Evolutionary conservation across 768 basidiomycete genomes (phyloP), one percentile per base, ranked within the genome.

Genomic region (Collybia sordida): DNA sequence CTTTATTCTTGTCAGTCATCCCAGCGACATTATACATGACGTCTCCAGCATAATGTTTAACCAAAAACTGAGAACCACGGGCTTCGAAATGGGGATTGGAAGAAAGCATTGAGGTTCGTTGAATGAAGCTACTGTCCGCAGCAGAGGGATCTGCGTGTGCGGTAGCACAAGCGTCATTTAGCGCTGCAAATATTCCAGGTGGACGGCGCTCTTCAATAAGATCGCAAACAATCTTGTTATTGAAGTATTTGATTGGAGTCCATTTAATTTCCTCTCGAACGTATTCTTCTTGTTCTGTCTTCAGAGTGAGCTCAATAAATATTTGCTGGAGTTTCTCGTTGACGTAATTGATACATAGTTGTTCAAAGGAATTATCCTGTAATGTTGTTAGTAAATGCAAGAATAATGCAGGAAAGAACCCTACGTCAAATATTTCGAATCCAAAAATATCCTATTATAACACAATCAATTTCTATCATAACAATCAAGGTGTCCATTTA

Each of bases 1-100:
- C 97, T 78, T 99, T 99, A 77, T 99, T 99, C 80, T 99, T 99
- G 71, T 99, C 97, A 14, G 97, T 98, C 96, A 99, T 99, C 2
- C 97, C 97, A 6, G 88, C 66, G 11, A 98, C 86, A 54, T 95
- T 97, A 73, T 99, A 99, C 83, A 93, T 90, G 54, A 99, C 97
- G 62, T 98, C 97, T 59, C 97, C 97, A 17, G 97, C 97, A 63
- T 98, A 99, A 64, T 99, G 97, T 61, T 85, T 88, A 55, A 99
- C 88, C 45, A 99, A 69, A 73, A 98, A 99, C 64, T 99, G 94
- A 12, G 86, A 71, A 11, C 97, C 97, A 42, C 97, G 90, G 12
- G 91, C 75, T 64, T 99, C 97, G 63, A 98, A 99, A 67, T 99
- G 95, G 17, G 93, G 75, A 68, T 96, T 96, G 4, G 85, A 82